These are phyloP conservation scores for Lasiodiplodia citricola DNA, from an alignment of 2,329 filamentous ascomycete species.

Conservation along the genomic window DNA sequence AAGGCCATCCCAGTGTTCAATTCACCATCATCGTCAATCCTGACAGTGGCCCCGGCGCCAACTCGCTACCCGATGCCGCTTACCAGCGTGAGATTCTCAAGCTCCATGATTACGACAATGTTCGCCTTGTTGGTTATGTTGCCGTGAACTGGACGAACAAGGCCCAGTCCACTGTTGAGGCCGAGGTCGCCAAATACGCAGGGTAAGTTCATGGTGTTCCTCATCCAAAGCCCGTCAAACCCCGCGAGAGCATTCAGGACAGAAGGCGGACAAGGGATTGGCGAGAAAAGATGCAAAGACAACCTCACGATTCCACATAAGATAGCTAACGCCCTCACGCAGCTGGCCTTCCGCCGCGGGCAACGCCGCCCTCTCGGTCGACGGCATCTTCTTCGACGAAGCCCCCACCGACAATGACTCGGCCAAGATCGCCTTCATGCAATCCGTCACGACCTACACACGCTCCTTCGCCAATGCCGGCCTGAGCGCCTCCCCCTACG, in stretches of 20 bases:
- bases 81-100: slow-evolving; percentile 8
- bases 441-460: not conserved
- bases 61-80: not conserved
- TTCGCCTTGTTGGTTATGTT: slow-evolving; percentile 57
- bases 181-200: slow-evolving; percentile 8
- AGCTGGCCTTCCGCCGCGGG: not conserved
- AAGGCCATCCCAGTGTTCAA: not conserved
- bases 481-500: not conserved
- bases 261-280: too few species aligned
- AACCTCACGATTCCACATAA: too few species aligned
- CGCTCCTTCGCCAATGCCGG: not conserved
- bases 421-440: not conserved
- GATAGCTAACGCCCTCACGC: not conserved
- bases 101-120: slow-evolving; percentile 60
- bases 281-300: too few species aligned
- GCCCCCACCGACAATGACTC: not conserved
- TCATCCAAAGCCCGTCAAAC: too few species aligned
- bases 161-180: slow-evolving; percentile 63
- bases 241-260: too few species aligned
- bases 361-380: not conserved
- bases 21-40: slow-evolving; percentile 19
- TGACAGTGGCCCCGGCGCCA: not conserved
- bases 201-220: not conserved
- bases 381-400: slow-evolving; percentile 22
- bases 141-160: slow-evolving; percentile 58